Base-by-base conservation (phyloP, 2,329 filamentous ascomycete genomes). In the Stagonosporopsis cucurbitacearum region DNA sequence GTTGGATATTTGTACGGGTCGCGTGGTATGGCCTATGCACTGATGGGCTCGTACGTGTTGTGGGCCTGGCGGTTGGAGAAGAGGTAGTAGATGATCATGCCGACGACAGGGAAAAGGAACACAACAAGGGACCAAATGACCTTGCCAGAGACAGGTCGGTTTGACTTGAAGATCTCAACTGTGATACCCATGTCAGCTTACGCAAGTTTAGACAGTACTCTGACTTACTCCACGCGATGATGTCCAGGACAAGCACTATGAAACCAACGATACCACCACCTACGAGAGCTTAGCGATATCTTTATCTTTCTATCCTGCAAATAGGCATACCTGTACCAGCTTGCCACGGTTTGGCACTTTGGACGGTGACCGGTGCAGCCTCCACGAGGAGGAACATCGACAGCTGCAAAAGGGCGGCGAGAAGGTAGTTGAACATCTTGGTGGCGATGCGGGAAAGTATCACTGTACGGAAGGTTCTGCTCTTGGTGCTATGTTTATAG, bases 131-230 rank as follows among this genome's bases (percentile, higher is more conserved):
- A 83, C 86, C 86, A 88, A 26, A 87, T 75, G 3, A 88, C 70
- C 77, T 88, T 88, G 73, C 81, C 77, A 19, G 76, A 70, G 19
- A 81, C 75, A 4, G 85, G 80, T 56, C 86, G 85, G 73, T 82
- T 86, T 36, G 85, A 88, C 73, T 87, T 84, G 54, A 88, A 75
- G 61, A 88, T 82, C 75, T 88, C 86, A 64, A 88, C 86, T 88
- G 60, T 19, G 59, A 39, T 17, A 54, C 42, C 32, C 22, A 42
- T 33, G 59, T 71, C 52, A 72, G 64, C 60, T 33, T 17, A 39
- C 8, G 26, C 20, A 33, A 2, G 13, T 13, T 11, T 9, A 12
- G 12, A 17, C 15, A 13, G 17, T 20, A 22, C 15, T 20, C 17
- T 3, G 11, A 79, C 84, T 25, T 78, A 88, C 86, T 80, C 70